These are phyloP conservation scores for Ceratocystis albifundus DNA, from an alignment of 2,329 filamentous ascomycete genomes.

Conservation along the genomic window DNA sequence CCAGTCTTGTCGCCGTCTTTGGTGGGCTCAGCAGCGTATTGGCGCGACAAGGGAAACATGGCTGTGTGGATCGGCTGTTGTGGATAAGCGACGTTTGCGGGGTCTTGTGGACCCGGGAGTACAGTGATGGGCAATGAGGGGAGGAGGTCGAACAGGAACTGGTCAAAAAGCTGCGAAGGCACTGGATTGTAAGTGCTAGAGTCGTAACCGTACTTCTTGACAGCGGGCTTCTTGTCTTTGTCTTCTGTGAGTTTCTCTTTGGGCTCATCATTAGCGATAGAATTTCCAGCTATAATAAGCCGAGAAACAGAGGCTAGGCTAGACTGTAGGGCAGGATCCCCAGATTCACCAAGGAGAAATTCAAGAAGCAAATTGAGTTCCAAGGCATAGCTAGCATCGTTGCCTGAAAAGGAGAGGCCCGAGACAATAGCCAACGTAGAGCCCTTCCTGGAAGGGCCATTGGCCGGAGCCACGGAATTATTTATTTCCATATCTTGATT, in stretches of 20 bases:
- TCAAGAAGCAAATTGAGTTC: conserved; percentile 69
- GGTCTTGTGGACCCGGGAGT: conserved; percentile 72
- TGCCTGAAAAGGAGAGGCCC: conserved; percentile 71
- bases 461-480: conserved; percentile 30
- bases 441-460: conserved; percentile 42
- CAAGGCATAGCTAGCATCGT: conserved; percentile 58
- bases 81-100: conserved; percentile 77
- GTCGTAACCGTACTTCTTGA: conserved; percentile 94
- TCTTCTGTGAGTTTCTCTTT: conserved; percentile 30
- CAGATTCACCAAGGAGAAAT: conserved; percentile 73
- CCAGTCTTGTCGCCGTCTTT: conserved; percentile 32
- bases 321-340: conserved; percentile 48
- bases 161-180: conserved; percentile 73
- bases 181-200: conserved; percentile 74
- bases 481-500: conserved; percentile 48
- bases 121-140: conserved; percentile 81
- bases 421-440: conserved; percentile 59
- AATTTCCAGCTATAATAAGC: conserved; percentile 86
- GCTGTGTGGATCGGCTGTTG: conserved; percentile 89
- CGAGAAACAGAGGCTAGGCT: conserved; percentile 60
- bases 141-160: conserved; percentile 67
- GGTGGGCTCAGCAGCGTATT: conserved; percentile 46
- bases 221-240: conserved; percentile 35
- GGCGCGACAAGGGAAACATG: conserved; percentile 68
- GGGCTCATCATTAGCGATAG: conserved; percentile 51